These are phyloP conservation scores for Thielaviopsis euricoi DNA, from an alignment of 2,329 filamentous ascomycete species.

Conservation along the genomic window DNA sequence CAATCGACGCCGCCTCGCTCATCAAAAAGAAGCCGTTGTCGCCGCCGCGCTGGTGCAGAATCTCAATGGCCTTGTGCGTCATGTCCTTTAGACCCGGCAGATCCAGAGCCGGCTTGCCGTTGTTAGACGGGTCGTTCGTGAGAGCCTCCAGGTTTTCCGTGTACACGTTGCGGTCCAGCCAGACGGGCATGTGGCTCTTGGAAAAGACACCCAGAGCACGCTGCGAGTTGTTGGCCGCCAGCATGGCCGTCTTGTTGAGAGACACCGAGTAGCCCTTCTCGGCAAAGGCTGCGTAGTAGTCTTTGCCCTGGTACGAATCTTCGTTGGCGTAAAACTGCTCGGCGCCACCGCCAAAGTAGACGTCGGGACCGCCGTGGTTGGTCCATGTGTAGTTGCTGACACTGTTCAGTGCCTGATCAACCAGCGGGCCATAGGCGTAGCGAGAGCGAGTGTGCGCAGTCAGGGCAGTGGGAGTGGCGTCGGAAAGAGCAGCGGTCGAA, in stretches of 20 bases:
- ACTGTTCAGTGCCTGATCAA: slow-evolving; percentile 62
- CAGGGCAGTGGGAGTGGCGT: slow-evolving; percentile 66
- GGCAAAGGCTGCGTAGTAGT: slow-evolving; percentile 66
- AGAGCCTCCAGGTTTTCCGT: slow-evolving; percentile 48
- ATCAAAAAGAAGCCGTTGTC: slow-evolving; percentile 74
- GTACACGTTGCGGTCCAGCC: slow-evolving; percentile 76
- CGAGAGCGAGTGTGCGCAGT: slow-evolving; percentile 58
- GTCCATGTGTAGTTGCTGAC: slow-evolving; percentile 72
- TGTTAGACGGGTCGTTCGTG: slow-evolving; percentile 53
- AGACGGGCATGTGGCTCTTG: slow-evolving; percentile 59
- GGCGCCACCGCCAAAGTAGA: slow-evolving; percentile 67
- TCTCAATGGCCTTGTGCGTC: slow-evolving; percentile 73
- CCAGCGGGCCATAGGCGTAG: slow-evolving; percentile 50
- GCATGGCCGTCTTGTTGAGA: slow-evolving; percentile 57
- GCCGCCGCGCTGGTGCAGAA: slow-evolving; percentile 49
- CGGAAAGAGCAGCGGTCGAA: slow-evolving; percentile 64
- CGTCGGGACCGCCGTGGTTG: slow-evolving; percentile 55
- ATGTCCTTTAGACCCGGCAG: slow-evolving; percentile 77
- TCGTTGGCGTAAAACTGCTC: slow-evolving; percentile 59
- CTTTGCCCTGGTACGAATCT: slow-evolving; percentile 48
- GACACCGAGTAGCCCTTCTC: slow-evolving; percentile 57
- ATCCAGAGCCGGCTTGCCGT: slow-evolving; percentile 47
- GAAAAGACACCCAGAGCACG: slow-evolving; percentile 66
- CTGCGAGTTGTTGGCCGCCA: slow-evolving; percentile 36
- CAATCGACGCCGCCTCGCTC: slow-evolving; percentile 70